These are phyloP conservation scores for Hydrangea macrophylla DNA, from an alignment of 148 eudicot species.

Conservation along the genomic window DNA sequence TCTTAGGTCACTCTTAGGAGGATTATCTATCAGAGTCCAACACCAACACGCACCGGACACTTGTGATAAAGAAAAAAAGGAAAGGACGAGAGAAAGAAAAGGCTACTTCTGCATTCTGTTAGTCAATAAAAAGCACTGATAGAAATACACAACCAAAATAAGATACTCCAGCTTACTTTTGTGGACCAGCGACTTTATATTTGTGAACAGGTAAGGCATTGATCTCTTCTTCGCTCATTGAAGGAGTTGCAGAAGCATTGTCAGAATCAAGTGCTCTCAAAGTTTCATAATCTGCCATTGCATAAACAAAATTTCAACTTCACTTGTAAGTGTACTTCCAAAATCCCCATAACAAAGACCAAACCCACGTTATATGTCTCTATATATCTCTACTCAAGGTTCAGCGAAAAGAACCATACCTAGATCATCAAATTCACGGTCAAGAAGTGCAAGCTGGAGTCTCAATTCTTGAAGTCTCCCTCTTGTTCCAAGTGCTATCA, in stretches of 20 bases:
- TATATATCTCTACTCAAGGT: too few relatives aligned
- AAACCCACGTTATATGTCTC: too few relatives aligned
- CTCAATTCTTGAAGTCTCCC: too few relatives aligned
- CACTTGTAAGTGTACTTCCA: not conserved
- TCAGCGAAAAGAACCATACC: slow-evolving; percentile 18
- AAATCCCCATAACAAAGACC: not conserved
- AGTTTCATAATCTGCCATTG: slow-evolving; percentile 42
- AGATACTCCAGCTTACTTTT: slow-evolving; percentile 23
- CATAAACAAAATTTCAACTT: slow-evolving; percentile 1
- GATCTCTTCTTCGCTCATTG: slow-evolving; percentile 47
- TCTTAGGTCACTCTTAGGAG: too few relatives aligned
- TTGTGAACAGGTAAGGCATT: too few relatives aligned
- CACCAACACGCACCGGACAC: too few relatives aligned
- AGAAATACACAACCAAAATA: not conserved
- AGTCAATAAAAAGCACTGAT: not conserved
- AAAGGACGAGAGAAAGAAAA: too few relatives aligned
- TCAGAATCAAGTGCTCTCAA: slow-evolving; percentile 43
- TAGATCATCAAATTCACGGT: too few relatives aligned
- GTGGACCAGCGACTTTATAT: slow-evolving; percentile 22
- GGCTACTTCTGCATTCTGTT: too few relatives aligned
- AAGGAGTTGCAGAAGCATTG: slow-evolving; percentile 25
- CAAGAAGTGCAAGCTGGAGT: too few relatives aligned
- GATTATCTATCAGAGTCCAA: too few relatives aligned
- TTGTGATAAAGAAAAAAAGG: too few relatives aligned
- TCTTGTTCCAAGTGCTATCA: slow-evolving; percentile 37